Evolutionary conservation across 768 basidiomycete species (phyloP).

Genomic region (Calocera cornea): DNA sequence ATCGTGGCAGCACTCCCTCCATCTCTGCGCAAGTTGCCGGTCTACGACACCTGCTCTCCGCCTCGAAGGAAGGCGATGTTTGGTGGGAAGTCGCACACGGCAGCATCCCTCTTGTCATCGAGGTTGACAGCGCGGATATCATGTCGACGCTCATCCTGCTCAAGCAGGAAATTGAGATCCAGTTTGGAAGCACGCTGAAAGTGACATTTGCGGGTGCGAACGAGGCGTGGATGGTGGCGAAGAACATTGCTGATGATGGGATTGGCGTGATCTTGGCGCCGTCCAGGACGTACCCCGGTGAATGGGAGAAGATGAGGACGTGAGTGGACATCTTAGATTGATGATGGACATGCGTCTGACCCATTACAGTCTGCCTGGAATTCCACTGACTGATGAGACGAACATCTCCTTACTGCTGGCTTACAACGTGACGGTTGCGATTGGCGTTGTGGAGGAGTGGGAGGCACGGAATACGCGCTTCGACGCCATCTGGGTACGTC

Average conservation of each 20-base stretch:
- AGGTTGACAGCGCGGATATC: constrained; percentile 50
- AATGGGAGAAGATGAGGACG: constrained; percentile 58
- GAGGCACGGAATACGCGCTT: constrained; percentile 62
- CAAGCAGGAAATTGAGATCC: constrained; percentile 46
- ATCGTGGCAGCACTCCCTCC: constrained; percentile 35
- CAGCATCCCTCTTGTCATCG: constrained; percentile 46
- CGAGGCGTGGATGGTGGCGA: constrained; percentile 61
- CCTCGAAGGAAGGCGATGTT: constrained; percentile 18
- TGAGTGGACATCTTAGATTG: too few species aligned
- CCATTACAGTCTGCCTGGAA: constrained; percentile 48
- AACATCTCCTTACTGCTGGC: constrained; percentile 46
- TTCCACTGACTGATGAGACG: constrained; percentile 51
- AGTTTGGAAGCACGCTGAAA: constrained; percentile 30
- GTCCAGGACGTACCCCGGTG: constrained; percentile 53
- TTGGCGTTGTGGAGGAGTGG: constrained; percentile 48
- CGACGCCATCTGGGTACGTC: constrained; percentile 66
- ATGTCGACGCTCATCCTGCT: constrained; percentile 52
- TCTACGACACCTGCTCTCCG: constrained; percentile 50
- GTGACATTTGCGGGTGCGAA: constrained; percentile 43
- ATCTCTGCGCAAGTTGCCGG: constrained; percentile 69
- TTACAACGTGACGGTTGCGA: constrained; percentile 58
- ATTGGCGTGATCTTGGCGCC: constrained; percentile 60
- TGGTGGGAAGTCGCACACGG: constrained; percentile 27
- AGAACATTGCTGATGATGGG: constrained; percentile 43
- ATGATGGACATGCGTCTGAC: too few species aligned